Evolutionary conservation across 129 eudicot species (phyloP).

Genomic region (Scalesia atractyloides): DNA sequence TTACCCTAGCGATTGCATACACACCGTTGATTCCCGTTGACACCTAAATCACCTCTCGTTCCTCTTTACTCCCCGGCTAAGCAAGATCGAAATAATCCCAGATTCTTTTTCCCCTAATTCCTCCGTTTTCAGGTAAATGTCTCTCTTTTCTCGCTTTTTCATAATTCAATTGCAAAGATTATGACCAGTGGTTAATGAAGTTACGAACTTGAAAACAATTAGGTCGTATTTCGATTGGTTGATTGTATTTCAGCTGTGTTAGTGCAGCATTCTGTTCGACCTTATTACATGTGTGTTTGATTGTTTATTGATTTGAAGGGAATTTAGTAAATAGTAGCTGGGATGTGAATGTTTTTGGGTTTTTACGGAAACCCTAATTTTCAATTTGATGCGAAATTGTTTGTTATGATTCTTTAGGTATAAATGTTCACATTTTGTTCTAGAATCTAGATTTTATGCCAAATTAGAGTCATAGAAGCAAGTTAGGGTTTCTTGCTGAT

Average conservation of each 20-base stretch:
- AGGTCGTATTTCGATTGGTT: conserved; percentile 15
- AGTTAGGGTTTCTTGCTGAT: neutral
- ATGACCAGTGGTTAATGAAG: neutral
- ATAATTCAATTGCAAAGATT: conserved; percentile 4
- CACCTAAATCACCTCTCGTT: conserved; percentile 24
- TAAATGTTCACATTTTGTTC: neutral
- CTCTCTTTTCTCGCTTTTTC: conserved; percentile 8
- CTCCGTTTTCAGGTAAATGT: conserved; percentile 17
- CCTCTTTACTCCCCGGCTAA: conserved; percentile 19
- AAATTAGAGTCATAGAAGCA: too few relatives aligned
- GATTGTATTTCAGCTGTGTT: conserved; percentile 7
- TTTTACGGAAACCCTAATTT: conserved; percentile 29
- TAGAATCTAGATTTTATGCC: neutral
- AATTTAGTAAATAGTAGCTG: conserved; percentile 4
- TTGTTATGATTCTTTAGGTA: neutral
- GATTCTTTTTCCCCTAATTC: neutral
- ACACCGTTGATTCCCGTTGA: conserved; percentile 29
- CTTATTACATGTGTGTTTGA: conserved; percentile 2
- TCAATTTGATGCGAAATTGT: neutral
- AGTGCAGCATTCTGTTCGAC: conserved; percentile 13
- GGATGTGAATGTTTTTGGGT: neutral
- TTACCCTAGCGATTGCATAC: conserved; percentile 14
- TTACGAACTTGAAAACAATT: conserved; percentile 5
- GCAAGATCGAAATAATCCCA: conserved; percentile 10
- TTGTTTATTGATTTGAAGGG: neutral